Base-by-base conservation (phyloP, 495 filamentous ascomycete genomes). In the Sordaria brevicollis region DNA sequence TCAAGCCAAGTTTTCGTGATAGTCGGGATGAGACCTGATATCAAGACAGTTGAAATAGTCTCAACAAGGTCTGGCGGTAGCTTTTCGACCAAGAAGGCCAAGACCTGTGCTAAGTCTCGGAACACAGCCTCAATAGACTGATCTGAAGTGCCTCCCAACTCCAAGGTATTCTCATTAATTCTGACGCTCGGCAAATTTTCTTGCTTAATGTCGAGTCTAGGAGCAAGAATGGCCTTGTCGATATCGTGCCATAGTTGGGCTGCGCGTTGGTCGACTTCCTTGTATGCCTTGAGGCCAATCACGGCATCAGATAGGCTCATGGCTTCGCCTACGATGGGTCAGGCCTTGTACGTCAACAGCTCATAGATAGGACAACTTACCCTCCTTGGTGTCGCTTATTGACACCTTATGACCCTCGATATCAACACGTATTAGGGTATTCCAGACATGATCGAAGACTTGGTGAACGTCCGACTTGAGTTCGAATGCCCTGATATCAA, bases 1-100 rank as follows among this genome's bases (percentile, higher is more conserved):
- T 91, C 87, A 19, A 99, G 84, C 89, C 93, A 96, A 4, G 81
- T 82, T 9, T 85, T 83, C 65, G 92, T 90, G 4, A 96, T 83
- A 11, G 86, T 88, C 1, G 86, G 83, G 6, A 88, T 84, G 17
- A 96, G 77, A 69, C 80, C 81, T 1, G 90, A 89, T 72, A 96
- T 86, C 68, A 97, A 84, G 5, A 83, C 83, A 10, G 85, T 82
- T 0, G 91, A 90, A 10, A 97, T 79, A 0, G 86, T 83, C 25
- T 82, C 77, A 19, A 86, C 77, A 4, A 96, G 82, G 11, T 88
- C 83, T 19, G 79, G 66, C 4, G 95, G 94, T 15, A 97, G 80
- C 49, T 82, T 81, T 25, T 85, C 80, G 54, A 85, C 83, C 3
- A 97, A 78, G 74, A 91, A 95, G 2, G 81, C 80, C 31, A 94